Percentiles rank a stretch among this genome's conserved stretches.
phyloP scores from a whole-genome alignment of 139 green algal species.

The Coccomyxa sp. region DNA sequence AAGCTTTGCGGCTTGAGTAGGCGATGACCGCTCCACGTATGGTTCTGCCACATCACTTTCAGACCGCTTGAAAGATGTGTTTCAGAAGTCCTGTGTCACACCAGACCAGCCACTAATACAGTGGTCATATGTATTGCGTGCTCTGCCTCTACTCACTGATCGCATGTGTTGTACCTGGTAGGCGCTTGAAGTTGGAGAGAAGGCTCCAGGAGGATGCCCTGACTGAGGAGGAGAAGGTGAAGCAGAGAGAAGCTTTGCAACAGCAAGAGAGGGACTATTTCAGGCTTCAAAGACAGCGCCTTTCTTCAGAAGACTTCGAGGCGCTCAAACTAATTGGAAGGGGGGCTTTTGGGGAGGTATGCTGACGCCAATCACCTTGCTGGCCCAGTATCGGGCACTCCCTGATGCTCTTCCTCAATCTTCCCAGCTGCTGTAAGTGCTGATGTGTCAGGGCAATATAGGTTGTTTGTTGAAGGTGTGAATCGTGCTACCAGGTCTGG shows the following conservation, averaged over 20 bases:
- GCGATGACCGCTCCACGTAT: not conserved
- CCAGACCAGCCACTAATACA: not conserved
- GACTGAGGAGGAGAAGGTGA: slow-evolving; percentile 45
- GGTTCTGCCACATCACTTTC: no score
- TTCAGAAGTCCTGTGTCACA: not conserved
- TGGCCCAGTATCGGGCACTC: not conserved
- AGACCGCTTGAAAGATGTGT: not conserved
- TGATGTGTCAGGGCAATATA: not conserved
- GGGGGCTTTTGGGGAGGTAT: slow-evolving; percentile 93
- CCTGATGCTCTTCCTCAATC: slow-evolving; percentile 64
- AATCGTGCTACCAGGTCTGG: slow-evolving; percentile 54
- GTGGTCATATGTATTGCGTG: not conserved
- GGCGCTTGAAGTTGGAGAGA: slow-evolving; percentile 65
- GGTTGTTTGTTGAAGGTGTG: not conserved
- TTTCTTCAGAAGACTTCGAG: slow-evolving; percentile 90
- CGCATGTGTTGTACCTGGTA: slow-evolving; percentile 10
- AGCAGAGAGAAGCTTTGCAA: slow-evolving; percentile 65
- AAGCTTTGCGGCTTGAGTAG: not conserved
- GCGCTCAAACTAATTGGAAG: slow-evolving; percentile 91
- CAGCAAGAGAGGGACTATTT: slow-evolving; percentile 70
- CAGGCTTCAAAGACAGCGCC: slow-evolving; percentile 77
- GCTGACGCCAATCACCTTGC: no score
- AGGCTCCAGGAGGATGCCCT: slow-evolving; percentile 59
- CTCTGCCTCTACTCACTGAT: not conserved
- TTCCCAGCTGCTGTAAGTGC: slow-evolving; percentile 49